Conservation (phyloP, 2,329 filamentous ascomycete species). For the Pseudogymnoascus destructans region DNA sequence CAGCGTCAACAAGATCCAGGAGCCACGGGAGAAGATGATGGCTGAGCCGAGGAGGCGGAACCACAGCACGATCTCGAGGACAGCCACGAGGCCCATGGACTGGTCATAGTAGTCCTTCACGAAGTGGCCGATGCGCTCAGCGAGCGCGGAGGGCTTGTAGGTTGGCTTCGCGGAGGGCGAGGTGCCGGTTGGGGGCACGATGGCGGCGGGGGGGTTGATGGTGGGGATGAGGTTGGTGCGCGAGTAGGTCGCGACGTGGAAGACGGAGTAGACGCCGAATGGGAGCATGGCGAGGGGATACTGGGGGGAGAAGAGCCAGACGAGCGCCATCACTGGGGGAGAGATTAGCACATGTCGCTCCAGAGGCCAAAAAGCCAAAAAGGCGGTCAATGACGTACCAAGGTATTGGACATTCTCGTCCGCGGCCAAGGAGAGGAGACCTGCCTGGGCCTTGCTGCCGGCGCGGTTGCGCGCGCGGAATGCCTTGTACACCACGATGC, state of each 20-base stretch:
- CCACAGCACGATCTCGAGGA: constrained; percentile 80
- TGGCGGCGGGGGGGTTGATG: constrained; percentile 52
- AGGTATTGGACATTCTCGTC: constrained; percentile 99
- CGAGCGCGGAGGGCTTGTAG: constrained; percentile 39
- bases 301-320: constrained; percentile 89
- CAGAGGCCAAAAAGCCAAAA: not conserved
- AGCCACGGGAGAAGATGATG: constrained; percentile 76
- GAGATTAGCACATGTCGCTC: constrained; percentile 13
- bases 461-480: constrained; percentile 73
- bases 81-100: constrained; percentile 86
- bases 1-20: constrained; percentile 72
- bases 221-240: constrained; percentile 88
- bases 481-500: constrained; percentile 97
- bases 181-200: constrained; percentile 39
- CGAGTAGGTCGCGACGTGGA: constrained; percentile 95
- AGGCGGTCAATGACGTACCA: constrained; percentile 42
- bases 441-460: constrained; percentile 44
- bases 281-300: constrained; percentile 82
- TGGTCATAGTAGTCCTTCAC: constrained; percentile 97
- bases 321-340: constrained; percentile 66
- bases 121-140: constrained; percentile 78
- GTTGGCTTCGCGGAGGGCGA: constrained; percentile 45
- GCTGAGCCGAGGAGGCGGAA: constrained; percentile 68
- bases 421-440: constrained; percentile 52
- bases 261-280: constrained; percentile 93